These are phyloP conservation scores for Ramaria sp. DNA, from an alignment of 768 basidiomycete genomes.

Conservation along the genomic window DNA sequence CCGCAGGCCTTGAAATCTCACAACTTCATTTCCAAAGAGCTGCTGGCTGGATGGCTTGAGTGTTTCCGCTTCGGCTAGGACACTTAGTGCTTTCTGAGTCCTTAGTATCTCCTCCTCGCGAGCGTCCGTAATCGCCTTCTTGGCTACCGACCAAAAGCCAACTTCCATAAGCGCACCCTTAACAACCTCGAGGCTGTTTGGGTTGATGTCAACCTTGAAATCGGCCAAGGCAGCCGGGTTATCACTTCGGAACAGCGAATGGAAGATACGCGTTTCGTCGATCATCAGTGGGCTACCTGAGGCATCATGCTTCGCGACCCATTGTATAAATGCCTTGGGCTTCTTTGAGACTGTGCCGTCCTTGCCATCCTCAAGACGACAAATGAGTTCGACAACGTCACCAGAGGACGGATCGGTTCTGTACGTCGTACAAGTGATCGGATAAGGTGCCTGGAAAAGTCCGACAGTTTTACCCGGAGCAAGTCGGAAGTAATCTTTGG, in stretches of 20 bases:
- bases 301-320: conserved; percentile 79
- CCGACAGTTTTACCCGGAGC: conserved; percentile 98
- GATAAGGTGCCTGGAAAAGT: conserved; percentile 83
- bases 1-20: conserved; percentile 93
- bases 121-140: conserved; percentile 53
- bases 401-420: conserved; percentile 65
- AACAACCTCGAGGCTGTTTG: conserved; percentile 70
- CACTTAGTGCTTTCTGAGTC: conserved; percentile 47
- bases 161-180: conserved; percentile 78
- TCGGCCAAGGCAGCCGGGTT: conserved; percentile 68
- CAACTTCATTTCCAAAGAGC: conserved; percentile 81
- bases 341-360: conserved; percentile 47
- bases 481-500: conserved; percentile 93
- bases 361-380: conserved; percentile 58
- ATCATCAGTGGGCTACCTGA: conserved; percentile 76
- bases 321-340: conserved; percentile 92
- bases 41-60: conserved; percentile 70
- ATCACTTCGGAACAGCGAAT: conserved; percentile 89
- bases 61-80: conserved; percentile 36
- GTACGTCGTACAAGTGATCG: conserved; percentile 89
- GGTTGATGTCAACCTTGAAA: conserved; percentile 74
- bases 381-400: conserved; percentile 68
- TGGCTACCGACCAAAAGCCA: conserved; percentile 81
- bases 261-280: conserved; percentile 87
- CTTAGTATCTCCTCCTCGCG: conserved; percentile 51